Conservation (phyloP, 2,329 filamentous ascomycete genomes). For the Colletotrichum sp. region DNA sequence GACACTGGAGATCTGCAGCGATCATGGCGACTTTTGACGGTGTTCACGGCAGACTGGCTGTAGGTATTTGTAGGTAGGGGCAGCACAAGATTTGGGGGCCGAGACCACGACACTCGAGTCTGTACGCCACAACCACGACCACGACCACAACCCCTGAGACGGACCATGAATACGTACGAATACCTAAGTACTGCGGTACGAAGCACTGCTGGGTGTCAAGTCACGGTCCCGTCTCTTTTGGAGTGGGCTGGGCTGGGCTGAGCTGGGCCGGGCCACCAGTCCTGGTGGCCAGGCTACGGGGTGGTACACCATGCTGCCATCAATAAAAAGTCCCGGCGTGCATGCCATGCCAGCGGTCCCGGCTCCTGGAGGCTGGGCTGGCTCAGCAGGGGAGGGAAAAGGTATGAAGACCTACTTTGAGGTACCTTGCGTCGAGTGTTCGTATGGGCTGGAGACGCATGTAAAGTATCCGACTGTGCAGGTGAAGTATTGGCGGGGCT, state of each 20-base stretch:
- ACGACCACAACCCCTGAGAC: neutral
- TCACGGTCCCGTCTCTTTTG: neutral
- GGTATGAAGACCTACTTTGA: neutral
- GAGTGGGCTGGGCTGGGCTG: neutral
- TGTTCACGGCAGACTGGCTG: neutral
- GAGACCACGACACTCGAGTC: neutral
- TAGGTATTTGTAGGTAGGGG: neutral
- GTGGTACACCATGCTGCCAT: neutral
- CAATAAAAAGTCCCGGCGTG: neutral
- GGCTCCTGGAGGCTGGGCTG: neutral
- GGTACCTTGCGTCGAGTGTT: neutral
- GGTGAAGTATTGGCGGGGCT: neutral
- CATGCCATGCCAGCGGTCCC: neutral
- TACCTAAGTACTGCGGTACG: neutral
- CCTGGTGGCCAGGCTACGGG: neutral
- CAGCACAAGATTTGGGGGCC: neutral
- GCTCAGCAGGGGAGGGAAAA: neutral
- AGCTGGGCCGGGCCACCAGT: neutral
- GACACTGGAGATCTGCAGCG: neutral
- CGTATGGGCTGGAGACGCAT: neutral
- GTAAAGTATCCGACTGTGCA: neutral
- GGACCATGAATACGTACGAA: neutral
- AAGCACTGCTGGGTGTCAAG: neutral
- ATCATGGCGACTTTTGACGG: neutral
- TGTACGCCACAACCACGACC: neutral